Conservation (phyloP, 202 grass and related monocot genomes). For the Dendrocalamus latiflorus region DNA sequence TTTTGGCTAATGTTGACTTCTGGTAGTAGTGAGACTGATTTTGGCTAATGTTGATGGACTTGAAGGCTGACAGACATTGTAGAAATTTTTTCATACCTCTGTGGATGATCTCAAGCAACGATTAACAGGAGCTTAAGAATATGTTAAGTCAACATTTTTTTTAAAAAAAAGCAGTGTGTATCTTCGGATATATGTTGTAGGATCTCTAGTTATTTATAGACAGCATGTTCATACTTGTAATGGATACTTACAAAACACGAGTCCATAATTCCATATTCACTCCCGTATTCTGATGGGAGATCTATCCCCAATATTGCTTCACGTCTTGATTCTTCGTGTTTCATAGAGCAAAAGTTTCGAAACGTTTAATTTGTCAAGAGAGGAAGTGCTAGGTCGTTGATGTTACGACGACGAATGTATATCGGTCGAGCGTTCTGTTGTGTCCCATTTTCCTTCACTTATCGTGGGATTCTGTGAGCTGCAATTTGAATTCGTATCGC, state of each 20-base stretch:
- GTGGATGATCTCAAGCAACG: neutral
- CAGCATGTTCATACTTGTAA: conserved; percentile 2
- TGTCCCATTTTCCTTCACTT: neutral
- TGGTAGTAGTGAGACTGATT: neutral
- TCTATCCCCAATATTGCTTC: neutral
- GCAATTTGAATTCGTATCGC: neutral
- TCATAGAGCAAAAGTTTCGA: neutral
- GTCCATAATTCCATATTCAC: neutral
- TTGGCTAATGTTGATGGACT: conserved; percentile 13
- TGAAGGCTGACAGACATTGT: conserved; percentile 23
- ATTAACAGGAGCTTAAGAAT: neutral
- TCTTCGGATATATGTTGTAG: conserved; percentile 1
- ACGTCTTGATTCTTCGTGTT: neutral
- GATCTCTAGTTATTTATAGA: neutral
- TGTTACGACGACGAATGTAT: neutral
- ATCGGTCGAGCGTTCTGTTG: neutral
- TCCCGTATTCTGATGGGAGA: neutral
- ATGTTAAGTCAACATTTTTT: neutral
- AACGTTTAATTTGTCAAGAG: neutral
- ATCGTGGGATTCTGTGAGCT: neutral
- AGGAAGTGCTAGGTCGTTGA: neutral
- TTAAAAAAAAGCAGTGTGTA: neutral
- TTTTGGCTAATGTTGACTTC: conserved; percentile 15
- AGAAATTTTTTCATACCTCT: neutral
- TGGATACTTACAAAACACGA: neutral